These are phyloP conservation scores for Tuber calosporum DNA, from an alignment of 495 filamentous ascomycete genomes.

Conservation along the genomic window DNA sequence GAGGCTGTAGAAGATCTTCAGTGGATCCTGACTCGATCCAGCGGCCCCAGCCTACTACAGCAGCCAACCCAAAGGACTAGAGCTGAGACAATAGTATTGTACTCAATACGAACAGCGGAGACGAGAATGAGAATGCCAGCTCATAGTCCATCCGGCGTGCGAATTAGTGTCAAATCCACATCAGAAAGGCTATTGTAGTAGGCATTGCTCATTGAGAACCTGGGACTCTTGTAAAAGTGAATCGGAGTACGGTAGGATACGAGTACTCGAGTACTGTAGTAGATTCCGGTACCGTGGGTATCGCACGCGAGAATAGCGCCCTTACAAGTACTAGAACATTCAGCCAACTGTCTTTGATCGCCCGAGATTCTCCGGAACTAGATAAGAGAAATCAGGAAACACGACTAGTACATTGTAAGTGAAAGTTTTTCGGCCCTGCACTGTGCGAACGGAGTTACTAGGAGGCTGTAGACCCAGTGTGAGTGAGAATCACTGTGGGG, in stretches of 20 bases:
- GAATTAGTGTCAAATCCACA: background rate
- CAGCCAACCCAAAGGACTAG: background rate
- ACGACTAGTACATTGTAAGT: background rate
- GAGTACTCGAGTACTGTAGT: too few species aligned
- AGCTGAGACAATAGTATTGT: background rate
- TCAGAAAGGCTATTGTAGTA: background rate
- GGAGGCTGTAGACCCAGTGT: background rate
- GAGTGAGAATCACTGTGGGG: too few species aligned
- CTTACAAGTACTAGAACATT: background rate
- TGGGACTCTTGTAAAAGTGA: background rate
- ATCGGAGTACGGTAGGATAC: background rate
- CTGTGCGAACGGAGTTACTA: background rate
- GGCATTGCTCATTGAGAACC: background rate
- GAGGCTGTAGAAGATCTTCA: background rate
- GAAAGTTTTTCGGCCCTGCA: background rate
- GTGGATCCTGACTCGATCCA: background rate
- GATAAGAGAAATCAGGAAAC: background rate
- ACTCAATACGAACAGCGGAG: background rate
- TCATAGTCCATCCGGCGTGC: background rate
- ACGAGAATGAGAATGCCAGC: background rate
- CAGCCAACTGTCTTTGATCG: background rate
- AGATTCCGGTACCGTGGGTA: background rate
- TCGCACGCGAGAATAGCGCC: background rate
- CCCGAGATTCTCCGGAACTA: background rate
- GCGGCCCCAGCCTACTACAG: background rate